Base-by-base conservation (phyloP, 1,284 basidiomycete genomes). In the Puccinia hordei region DNA sequence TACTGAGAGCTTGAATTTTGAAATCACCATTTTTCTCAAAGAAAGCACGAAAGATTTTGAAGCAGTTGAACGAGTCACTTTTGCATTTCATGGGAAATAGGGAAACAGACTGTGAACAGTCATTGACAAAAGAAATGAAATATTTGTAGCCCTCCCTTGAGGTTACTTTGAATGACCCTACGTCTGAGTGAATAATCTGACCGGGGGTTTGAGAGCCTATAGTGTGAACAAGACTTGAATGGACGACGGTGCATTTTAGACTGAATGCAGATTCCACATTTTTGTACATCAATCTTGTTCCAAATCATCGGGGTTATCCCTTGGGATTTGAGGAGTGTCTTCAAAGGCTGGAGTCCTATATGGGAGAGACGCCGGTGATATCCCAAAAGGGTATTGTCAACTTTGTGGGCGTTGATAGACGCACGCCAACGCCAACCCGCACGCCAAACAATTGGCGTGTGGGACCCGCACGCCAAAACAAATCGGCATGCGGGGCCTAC, bases 81-180 rank as follows among this genome's bases (percentile, higher is more conserved):
- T 55, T 55, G 5, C 6, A 55, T 55, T 55, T 55, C 53, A 55
- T 55, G 22, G 53, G 53, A 55, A 6, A 55, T 4, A 55, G 6
- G 4, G 22, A n/a, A 5, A 27, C 19, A 65, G 17, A 35, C 30
- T 65, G 35, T 13, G 61, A 65, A 35, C 61, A 65, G 22, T 65
- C 61, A 38, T 65, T 15, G 10, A 65, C 61, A 35, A 65, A 38
- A 6, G 61, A 38, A 65, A 65, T n/a, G 22, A 33, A 65, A 27
- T 65, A 65, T 35, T 65, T 65, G 19, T 65, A 65, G 2, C 38
- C 33, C 22, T 65, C 61, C 38, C 61, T 35, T 35, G 61, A 65
- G 38, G 5, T 15, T 17, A 65, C 61, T 15, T 65, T n/a, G 38
- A 17, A 65, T 17, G 61, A 65, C 19, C 61, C 61, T 2, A 65